Evolutionary conservation across 495 filamentous ascomycete species (phyloP).

Genomic region (Coniosporium apollinis): DNA sequence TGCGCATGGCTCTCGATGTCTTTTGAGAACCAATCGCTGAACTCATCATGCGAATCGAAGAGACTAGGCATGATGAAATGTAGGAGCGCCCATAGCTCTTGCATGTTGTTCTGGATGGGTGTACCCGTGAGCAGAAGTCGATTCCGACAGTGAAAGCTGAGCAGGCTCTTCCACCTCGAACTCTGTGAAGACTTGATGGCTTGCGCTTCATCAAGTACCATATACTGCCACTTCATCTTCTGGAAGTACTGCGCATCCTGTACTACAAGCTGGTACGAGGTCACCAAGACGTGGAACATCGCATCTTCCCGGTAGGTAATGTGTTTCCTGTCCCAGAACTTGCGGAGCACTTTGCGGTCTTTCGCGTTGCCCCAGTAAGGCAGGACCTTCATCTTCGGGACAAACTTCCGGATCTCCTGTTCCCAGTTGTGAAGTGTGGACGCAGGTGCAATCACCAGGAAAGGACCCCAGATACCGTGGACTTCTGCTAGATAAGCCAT

Average conservation of each 20-base stretch:
- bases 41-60: slow-evolving; percentile 97
- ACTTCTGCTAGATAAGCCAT: slow-evolving; percentile 97
- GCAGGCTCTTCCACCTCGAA: slow-evolving; percentile 87
- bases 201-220: slow-evolving; percentile 97
- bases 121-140: slow-evolving; percentile 89
- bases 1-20: slow-evolving; percentile 98
- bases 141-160: slow-evolving; percentile 92
- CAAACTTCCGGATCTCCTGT: slow-evolving; percentile 89
- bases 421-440: slow-evolving; percentile 99
- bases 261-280: slow-evolving; percentile 93
- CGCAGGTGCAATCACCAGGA: slow-evolving; percentile 89
- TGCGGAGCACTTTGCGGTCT: slow-evolving; percentile 88
- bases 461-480: slow-evolving; percentile 97
- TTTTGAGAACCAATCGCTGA: slow-evolving; percentile 99
- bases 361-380: slow-evolving; percentile 94
- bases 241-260: slow-evolving; percentile 93
- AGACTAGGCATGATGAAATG: slow-evolving; percentile 99
- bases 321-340: slow-evolving; percentile 98
- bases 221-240: slow-evolving; percentile 98
- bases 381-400: slow-evolving; percentile 81
- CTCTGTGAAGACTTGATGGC: slow-evolving; percentile 97
- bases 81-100: slow-evolving; percentile 91
- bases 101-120: slow-evolving; percentile 99
- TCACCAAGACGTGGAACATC: slow-evolving; percentile 87
- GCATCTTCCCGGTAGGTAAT: slow-evolving; percentile 87